Base-by-base conservation (phyloP, 495 filamentous ascomycete genomes). In the Elasticomyces elasticus region DNA sequence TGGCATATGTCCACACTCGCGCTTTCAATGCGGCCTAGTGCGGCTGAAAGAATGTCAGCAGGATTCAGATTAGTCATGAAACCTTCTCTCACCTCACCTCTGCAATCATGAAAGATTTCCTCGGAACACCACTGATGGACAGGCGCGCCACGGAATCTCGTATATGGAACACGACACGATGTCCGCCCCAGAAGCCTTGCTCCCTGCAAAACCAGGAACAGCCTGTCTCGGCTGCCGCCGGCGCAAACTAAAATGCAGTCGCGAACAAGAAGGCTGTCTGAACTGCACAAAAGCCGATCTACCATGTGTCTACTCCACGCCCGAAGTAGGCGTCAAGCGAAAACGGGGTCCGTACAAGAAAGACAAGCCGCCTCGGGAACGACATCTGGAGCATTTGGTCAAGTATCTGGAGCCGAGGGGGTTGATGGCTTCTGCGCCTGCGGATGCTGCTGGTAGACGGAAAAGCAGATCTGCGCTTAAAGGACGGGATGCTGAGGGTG, bases 301-400 rank as follows among this genome's bases (percentile, higher is more conserved):
- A 19, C 54, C 47, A 6, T 57, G 54, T 52, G 49, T 57, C 6
- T 57, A 51, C 23, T 38, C 47, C 20, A 17, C 47, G 11, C 48
- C 49, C 7, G 48, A 57, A 17, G 2, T 15, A 2, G 54, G 54
- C 19, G 41, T 46, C 6, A 57, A 57, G 40, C 54, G 54, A 19
- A 57, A 57, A 27, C 54, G 54, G 23, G 54, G 54, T 6, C 54
- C 54, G 10, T 57, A 57, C 28, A 57, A 52, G 48, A 57, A 57
- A 26, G 54, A 56, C 22, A 51, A 51, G 28, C 23, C 30, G 24
- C 2, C 47, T 15, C 28, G 54, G 2, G 54, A 57, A 25, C 47
- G 54, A 9, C 54, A 57, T 47, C 40, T 51, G 2, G 54, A 57
- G 30, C 53, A 57, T 22, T 25, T 57, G 13, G 49, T 52, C 2